phyloP scores from a whole-genome alignment of 805 yeast species.

The Candida namnaoensis region DNA sequence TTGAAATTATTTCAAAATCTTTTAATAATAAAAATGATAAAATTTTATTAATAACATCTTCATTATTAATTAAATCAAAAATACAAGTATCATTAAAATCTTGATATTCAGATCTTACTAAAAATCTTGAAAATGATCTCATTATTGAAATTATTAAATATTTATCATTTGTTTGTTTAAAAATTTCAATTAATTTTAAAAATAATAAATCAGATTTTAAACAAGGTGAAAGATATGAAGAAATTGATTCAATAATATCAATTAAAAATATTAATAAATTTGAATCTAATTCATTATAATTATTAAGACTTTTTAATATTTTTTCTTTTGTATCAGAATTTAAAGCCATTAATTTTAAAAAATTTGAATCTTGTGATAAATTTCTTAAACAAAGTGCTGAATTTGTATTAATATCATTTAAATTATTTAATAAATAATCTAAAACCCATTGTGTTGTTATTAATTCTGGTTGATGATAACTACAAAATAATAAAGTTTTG shows the following conservation, averaged over 20 bases:
- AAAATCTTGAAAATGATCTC: constrained; percentile 71
- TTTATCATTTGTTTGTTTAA: constrained; percentile 54
- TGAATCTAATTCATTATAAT: constrained; percentile 17
- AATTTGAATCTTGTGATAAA: constrained; percentile 71
- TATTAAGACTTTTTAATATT: constrained; percentile 22
- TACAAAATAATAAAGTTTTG: constrained; percentile 11
- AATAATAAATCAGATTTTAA: constrained; percentile 63
- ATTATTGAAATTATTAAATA: constrained; percentile 58
- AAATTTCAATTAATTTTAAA: constrained; percentile 39
- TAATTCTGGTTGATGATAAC: constrained; percentile 13
- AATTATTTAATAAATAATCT: constrained; percentile 12
- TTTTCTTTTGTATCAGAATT: constrained; percentile 36
- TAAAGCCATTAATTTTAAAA: constrained; percentile 69
- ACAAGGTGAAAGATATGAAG: constrained; percentile 75
- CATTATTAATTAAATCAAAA: constrained; percentile 31
- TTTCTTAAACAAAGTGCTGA: constrained; percentile 59
- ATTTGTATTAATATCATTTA: constrained; percentile 8
- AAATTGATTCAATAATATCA: constrained; percentile 78
- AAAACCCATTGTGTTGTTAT: constrained; percentile 15
- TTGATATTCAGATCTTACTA: constrained; percentile 46
- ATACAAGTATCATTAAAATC: constrained; percentile 36
- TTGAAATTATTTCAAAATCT: constrained; percentile 62
- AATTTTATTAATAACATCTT: constrained; percentile 39
- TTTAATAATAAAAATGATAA: constrained; percentile 50
- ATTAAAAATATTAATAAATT: constrained; percentile 62